Evolutionary conservation across 345 rosid genomes (phyloP), one percentile per base, ranked within the genome.

Genomic region (Syzygium jambos): DNA sequence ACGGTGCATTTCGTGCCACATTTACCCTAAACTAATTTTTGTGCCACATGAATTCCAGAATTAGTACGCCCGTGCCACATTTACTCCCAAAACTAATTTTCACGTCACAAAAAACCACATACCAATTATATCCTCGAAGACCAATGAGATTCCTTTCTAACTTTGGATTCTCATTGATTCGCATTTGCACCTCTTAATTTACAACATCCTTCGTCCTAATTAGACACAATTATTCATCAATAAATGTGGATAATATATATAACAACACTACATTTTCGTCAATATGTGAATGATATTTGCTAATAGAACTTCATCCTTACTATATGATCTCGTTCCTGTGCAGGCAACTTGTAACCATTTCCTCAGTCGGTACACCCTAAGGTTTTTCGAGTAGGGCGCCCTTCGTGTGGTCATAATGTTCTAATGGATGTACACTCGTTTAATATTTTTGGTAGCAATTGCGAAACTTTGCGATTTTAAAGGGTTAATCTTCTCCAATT

Each of bases 21-120:
- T 65, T 65, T 65, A 65, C 3, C 5, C 5, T 5, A 30, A 16
- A 34, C 6, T 34, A 30, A 30, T 73, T 73, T 19, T 34, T 2
- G 0, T 34, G 25, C 9, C 25, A 9, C 7, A 0, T 17, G 38
- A 34, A 34, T 17, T 34, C 19, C 17, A 6, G 5, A 19, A 73
- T 73, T 1, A 2, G 3, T 34, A 68, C 1, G 2, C 13, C 0
- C 1, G 0, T 19, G 25, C 25, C 25, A 68, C 34, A 19, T 34
- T 68, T 68, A 9, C 25, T 4, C 25, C 2, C 13, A 10, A 73
- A 22, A 38, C 13, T 41, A 19, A 73, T 34, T 1, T 19, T 34
- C 2, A 0, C 25, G 11, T 3, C 46, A 34, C 13, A 19, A 9
- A 16, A 68, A 9, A 73, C 8, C 14, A 34, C 80, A 34, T 9